Evolutionary conservation across 2,329 filamentous ascomycete genomes (phyloP), one percentile per base, ranked within the genome.

Genomic region (Cercospora nicotianae): DNA sequence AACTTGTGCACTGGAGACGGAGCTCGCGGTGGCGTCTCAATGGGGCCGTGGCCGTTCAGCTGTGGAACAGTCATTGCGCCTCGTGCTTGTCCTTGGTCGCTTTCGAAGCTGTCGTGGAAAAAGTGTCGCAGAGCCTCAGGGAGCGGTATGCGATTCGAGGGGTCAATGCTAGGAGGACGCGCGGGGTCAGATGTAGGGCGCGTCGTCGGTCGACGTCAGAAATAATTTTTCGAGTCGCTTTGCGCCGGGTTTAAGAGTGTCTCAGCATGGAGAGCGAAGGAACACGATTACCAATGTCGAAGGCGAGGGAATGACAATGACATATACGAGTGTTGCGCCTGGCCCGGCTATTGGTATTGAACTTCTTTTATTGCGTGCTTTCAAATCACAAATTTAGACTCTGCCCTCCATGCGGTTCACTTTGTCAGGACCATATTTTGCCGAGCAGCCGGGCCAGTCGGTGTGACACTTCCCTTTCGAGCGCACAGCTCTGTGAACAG

Each of bases 1-100:
- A 99, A 98, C 71, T 88, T 85, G 79, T 93, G 90, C 67, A 90
- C 85, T 72, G 92, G 91, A 55, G 91, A 90, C 42, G 89, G 87
- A 59, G 90, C 87, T 71, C 90, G 86, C 61, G 90, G 89, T 72
- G 91, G 91, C 67, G 91, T 94, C 75, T 90, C 86, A 76, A 92
- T 89, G 63, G 87, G 82, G 23, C 63, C 71, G 65, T 74, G 72
- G 51, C 72, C 69, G 55, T 71, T 67, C 20, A 64, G 42, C 51
- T 69, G 65, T 20, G 67, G 45, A 64, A 70, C 68, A 12, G 74
- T 71, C 75, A 76, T 76, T n/a, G 26, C 65, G 64, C 48, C 42
- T 39, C 65, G 59, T 23, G 12, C 59, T 62, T 39, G 20, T n/a
- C 28, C 31, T 39, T 57, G 45, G 20, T 30, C 28, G 48, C 36